A percentile compares a stretch with the other conserved stretches of the same genome.
These are phyloP conservation scores for Nannochloropsis oceanica DNA, from an alignment of 108 stramenopile genomes.

Conservation along the genomic window DNA sequence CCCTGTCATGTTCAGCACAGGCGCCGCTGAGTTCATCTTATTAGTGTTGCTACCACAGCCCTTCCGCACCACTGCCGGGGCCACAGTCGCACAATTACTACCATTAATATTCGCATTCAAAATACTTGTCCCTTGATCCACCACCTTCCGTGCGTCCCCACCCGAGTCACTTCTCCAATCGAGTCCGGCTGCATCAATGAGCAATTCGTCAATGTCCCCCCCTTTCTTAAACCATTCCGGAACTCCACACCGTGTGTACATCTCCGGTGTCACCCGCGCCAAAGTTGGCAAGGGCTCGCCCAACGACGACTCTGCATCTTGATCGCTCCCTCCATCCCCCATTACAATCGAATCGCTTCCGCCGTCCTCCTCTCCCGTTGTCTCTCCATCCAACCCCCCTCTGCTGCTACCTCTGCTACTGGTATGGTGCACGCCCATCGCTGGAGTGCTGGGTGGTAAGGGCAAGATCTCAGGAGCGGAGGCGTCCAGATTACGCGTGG, in stretches of 20 bases:
- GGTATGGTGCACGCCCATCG: background rate
- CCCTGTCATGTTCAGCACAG: too few relatives aligned
- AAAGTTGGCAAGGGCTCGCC: background rate
- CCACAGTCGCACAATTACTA: background rate
- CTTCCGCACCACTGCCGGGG: too few relatives aligned
- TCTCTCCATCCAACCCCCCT: background rate
- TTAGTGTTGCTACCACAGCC: too few relatives aligned
- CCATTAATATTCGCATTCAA: background rate
- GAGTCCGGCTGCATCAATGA: slow-evolving; percentile 24
- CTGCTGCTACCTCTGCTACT: background rate
- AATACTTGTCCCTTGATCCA: background rate
- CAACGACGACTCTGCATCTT: background rate
- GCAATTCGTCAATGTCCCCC: slow-evolving; percentile 12
- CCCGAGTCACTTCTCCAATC: slow-evolving; percentile 30
- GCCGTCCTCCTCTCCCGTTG: background rate
- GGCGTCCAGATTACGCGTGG: background rate
- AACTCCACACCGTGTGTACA: background rate
- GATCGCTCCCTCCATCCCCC: background rate
- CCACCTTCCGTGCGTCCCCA: background rate
- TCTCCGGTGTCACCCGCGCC: background rate
- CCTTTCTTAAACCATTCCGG: slow-evolving; percentile 27
- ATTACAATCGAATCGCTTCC: background rate
- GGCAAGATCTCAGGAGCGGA: background rate
- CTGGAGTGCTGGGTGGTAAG: background rate
- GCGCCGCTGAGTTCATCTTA: too few relatives aligned